phyloP scores from a whole-genome alignment of 2,329 filamentous ascomycete genomes.

The Diaporthe nobilis region DNA sequence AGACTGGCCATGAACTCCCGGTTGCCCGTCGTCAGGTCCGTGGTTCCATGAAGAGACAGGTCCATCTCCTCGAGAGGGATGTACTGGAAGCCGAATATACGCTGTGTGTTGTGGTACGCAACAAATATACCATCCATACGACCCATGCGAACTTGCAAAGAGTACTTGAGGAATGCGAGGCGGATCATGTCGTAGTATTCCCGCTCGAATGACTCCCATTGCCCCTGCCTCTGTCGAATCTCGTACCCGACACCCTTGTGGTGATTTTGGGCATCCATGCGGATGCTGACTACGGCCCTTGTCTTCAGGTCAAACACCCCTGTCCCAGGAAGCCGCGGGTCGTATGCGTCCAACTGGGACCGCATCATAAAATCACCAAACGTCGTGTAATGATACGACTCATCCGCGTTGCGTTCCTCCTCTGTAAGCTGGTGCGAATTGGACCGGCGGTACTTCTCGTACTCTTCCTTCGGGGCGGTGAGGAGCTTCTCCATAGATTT shows the following conservation, averaged over 20 bases:
- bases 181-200: slow-evolving; percentile 98
- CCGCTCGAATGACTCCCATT: slow-evolving; percentile 92
- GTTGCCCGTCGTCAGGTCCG: slow-evolving; percentile 77
- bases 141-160: slow-evolving; percentile 94
- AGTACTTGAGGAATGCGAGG: slow-evolving; percentile 95
- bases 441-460: slow-evolving; percentile 83
- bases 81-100: slow-evolving; percentile 99
- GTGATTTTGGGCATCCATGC: slow-evolving; percentile 84
- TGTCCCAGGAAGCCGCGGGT: slow-evolving; percentile 86
- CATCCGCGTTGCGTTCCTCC: slow-evolving; percentile 78
- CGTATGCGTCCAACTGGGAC: slow-evolving; percentile 93
- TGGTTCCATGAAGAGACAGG: slow-evolving; percentile 84
- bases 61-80: slow-evolving; percentile 91
- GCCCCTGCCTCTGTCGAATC: slow-evolving; percentile 80
- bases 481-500: slow-evolving; percentile 98
- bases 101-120: slow-evolving; percentile 93
- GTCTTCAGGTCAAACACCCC: slow-evolving; percentile 99
- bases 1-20: slow-evolving; percentile 89
- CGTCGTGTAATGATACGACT: slow-evolving; percentile 90
- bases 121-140: slow-evolving; percentile 99
- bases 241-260: slow-evolving; percentile 88
- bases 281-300: slow-evolving; percentile 89
- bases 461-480: slow-evolving; percentile 85
- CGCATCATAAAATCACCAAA: slow-evolving; percentile 92
- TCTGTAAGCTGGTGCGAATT: slow-evolving; percentile 78